Evolutionary conservation across 352 stramenopile genomes (phyloP), one percentile per base, ranked within the genome.

Genomic region (Pythium myriotylum): DNA sequence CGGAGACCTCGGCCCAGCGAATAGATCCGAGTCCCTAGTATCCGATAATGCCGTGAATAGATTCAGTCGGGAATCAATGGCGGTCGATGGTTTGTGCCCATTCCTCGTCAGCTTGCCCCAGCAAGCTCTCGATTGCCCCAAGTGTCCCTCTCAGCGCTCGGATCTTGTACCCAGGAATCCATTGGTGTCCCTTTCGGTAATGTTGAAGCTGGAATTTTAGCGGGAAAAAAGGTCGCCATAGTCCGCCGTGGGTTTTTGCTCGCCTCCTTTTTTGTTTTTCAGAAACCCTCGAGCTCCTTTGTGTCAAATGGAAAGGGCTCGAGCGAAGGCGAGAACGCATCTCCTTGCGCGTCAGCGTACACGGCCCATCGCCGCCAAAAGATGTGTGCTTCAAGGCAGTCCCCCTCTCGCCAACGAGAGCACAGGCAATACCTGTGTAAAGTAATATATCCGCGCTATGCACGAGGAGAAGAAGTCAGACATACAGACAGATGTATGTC

Each of bases 1-100:
- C 46, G 46, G 50, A 52, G 12, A 26, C 24, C 29, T 33, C 43
- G 5, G 23, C 20, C 5, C 32, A 16, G 10, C 55, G 55, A 63
- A 63, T 56, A 63, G 24, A 63, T 17, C 33, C 32, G 5, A 35
- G 29, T 10, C 29, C 29, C 29, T 35, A 35, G n/a, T 5, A 20
- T 19, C 8, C 2, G 42, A 20, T 17, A 23, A 22, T 47, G n/a
- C n/a, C 29, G 29, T 26, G 12, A 51, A 51, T 35, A 32, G 19
- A 51, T 51, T 16, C 37, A 43, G 17, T 43, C 37, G 17, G 29
- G 10, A 35, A 35, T 35, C 37, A 6, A 43, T 16, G 37, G 37
- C 13, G n/a, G 29, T 35, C 5, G 29, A 35, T 35, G 29, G 5
- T 10, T 35, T 35, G 29, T 35, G 10, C 29, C 29, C 29, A 35